Evolutionary conservation across 768 basidiomycete species (phyloP), one percentile per base, ranked within the genome.

Genomic region (Leucogyrophana mollusca): DNA sequence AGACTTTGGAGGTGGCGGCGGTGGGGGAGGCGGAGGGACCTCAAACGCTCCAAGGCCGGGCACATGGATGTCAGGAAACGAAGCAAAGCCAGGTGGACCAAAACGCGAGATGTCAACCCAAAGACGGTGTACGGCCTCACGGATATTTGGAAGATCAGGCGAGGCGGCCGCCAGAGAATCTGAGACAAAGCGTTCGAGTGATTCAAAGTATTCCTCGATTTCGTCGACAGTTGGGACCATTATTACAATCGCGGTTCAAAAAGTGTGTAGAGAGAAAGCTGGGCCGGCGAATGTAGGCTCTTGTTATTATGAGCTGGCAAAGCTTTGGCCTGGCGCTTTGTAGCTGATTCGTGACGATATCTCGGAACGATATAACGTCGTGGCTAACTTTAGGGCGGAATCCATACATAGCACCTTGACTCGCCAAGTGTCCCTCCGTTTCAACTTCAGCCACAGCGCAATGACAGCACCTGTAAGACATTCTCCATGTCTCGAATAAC

Each of bases 31-130:
- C 0, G 75, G 75, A 1, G 85, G 87, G 3, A 90, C 77, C 50
- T 87, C 79, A 55, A 89, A 87, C 54, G 81, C 76, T 9, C 85
- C 85, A 2, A 90, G 76, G 27, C 76, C 76, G 14, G 85, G 83
- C 37, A 87, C 67, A 54, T 69, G 77, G 44, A 90, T 73, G 36
- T 78, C 76, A 9, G 73, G 70, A 17, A 78, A 57, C 40, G 66
- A 45, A 17, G 73, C 66, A 10, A 72, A 48, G n/a, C 64, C 61
- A 13, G 70, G 64, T 14, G 86, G 88, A 18, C 90, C 89, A 61
- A 87, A 90, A 46, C 90, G 83, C 38, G 86, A 76, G 50, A 93
- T 79, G 58, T 93, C 90, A 18, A 79, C 65, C 85, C 87, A 90
- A 46, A 91, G 71, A 20, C 82, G 77, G 53, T 86, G 76, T 17